Evolutionary conservation across 2,329 filamentous ascomycete genomes (phyloP).

Genomic region (Tolypocladium sp.): DNA sequence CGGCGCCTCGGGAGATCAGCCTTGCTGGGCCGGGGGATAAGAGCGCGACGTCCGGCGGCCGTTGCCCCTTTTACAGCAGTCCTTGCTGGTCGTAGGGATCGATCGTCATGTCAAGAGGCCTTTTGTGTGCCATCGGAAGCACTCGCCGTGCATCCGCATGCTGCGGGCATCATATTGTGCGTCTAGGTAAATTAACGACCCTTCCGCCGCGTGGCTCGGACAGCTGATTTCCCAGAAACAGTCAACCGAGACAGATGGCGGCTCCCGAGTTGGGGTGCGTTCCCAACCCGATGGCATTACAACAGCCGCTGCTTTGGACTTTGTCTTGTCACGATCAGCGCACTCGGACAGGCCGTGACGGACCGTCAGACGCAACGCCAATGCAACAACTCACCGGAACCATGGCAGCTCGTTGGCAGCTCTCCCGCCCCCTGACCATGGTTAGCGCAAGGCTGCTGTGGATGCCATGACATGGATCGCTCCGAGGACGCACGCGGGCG

Average conservation of each 20-base stretch:
- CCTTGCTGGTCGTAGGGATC: not conserved
- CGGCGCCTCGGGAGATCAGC: constrained; percentile 3
- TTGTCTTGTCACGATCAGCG: not conserved
- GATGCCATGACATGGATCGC: not conserved
- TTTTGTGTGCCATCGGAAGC: constrained; percentile 1
- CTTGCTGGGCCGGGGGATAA: not conserved
- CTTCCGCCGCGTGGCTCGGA: not conserved
- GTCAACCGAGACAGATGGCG: not conserved
- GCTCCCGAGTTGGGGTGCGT: not conserved
- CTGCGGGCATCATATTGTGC: not conserved
- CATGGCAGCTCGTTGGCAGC: not conserved
- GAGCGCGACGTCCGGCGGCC: not conserved
- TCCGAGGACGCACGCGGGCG: not conserved
- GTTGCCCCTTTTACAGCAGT: not conserved
- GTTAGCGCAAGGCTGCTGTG: not conserved
- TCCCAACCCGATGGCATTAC: not conserved
- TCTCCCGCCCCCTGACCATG: not conserved
- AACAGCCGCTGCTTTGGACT: no score
- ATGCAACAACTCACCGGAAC: no score
- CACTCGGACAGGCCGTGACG: no score
- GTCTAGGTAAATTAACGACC: not conserved
- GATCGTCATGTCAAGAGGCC: not conserved
- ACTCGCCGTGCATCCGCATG: not conserved
- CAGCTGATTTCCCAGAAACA: not conserved
- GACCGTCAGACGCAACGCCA: no score